Conservation (phyloP, 148 eudicot species). For the Cornus florida region DNA sequence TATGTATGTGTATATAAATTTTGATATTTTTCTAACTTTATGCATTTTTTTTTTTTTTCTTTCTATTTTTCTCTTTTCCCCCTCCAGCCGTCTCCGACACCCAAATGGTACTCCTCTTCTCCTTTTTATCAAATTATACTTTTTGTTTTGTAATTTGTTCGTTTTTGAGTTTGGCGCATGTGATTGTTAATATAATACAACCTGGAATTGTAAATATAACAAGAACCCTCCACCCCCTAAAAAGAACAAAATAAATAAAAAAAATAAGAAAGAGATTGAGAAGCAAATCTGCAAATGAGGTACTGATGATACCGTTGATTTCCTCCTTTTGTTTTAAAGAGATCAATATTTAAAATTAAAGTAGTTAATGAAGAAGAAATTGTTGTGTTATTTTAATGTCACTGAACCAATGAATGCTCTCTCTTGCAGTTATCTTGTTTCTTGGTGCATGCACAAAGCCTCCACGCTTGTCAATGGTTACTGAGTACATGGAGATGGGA, state of each 20-base stretch:
- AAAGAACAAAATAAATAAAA: too few relatives aligned
- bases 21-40: conserved; percentile 25
- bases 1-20: not conserved
- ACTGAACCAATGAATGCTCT: conserved; percentile 9
- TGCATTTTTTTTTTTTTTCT: conserved; percentile 7
- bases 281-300: too few relatives aligned
- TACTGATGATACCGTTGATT: too few relatives aligned
- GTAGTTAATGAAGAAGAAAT: too few relatives aligned
- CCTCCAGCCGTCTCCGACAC: conserved; percentile 92
- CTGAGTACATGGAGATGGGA: conserved; percentile 99
- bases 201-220: not conserved
- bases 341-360: too few relatives aligned
- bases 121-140: conserved; percentile 5
- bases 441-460: conserved; percentile 98
- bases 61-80: conserved; percentile 9
- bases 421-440: conserved; percentile 83
- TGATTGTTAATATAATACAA: not conserved
- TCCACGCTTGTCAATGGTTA: conserved; percentile 90
- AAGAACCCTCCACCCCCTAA: too few relatives aligned
- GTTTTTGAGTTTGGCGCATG: not conserved
- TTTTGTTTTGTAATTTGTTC: not conserved
- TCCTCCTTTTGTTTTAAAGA: too few relatives aligned
- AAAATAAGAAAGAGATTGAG: too few relatives aligned
- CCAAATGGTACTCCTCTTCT: conserved; percentile 79
- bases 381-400: not conserved